A percentile compares a stretch with the other conserved stretches of the same genome.
Evolutionary conservation across 176 grass and related monocot genomes (phyloP).

Genomic region (Bonia amplexicaulis): DNA sequence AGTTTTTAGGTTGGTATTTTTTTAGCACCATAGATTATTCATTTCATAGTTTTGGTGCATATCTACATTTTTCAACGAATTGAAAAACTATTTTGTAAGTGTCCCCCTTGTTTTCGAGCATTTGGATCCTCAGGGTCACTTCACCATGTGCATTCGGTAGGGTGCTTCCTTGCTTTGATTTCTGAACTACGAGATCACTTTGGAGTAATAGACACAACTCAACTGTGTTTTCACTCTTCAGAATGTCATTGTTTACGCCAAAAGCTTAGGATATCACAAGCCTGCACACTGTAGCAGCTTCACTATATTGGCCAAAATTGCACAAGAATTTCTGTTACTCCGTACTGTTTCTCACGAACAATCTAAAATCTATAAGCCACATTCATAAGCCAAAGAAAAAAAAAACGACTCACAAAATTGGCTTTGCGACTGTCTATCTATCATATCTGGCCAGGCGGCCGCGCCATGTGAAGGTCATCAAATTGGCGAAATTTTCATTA

Average conservation of each 20-base stretch:
- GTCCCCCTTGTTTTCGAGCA: not conserved
- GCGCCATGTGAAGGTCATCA: not conserved
- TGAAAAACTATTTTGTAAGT: not conserved
- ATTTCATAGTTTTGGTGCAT: not conserved
- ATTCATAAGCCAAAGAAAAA: rapidly evolving
- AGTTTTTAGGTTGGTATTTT: not conserved
- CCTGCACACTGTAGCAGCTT: not conserved
- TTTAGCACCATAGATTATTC: not conserved
- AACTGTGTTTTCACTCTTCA: not conserved
- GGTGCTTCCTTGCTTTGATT: not conserved
- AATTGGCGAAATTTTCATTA: not conserved
- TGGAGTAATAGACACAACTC: not conserved
- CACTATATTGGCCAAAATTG: no score
- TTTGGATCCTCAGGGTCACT: not conserved
- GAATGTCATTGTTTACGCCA: not conserved
- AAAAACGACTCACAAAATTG: not conserved
- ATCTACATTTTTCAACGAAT: not conserved
- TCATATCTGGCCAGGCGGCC: not conserved
- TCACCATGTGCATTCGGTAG: not conserved
- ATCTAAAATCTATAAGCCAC: no score
- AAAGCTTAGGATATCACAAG: conserved; percentile 10
- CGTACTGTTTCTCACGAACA: no score
- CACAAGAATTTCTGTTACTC: no score
- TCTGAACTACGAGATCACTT: no score
- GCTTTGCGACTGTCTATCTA: not conserved